Base-by-base conservation (phyloP, 306 rosid genomes). In the Hylodesmum podocarpum region DNA sequence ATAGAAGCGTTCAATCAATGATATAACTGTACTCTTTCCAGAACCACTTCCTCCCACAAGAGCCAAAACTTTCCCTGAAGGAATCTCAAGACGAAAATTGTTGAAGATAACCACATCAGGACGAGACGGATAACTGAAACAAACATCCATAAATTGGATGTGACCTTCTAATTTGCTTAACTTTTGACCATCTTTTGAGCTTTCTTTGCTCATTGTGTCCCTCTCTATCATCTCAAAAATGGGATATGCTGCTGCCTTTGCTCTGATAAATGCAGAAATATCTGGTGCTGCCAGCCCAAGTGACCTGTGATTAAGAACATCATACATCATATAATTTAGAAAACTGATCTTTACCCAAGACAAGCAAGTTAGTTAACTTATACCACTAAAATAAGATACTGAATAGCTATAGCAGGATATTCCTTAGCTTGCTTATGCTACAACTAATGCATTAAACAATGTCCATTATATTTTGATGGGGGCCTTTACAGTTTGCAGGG, bases 31-130 rank as follows among this genome's bases (percentile, higher is more conserved):
- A 87, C 98, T 94, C 76, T 94, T 94, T 27, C 98, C 97, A 2
- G 97, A 91, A 21, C 98, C 98, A 80, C 97, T 91, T 63, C 94
- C 97, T 70, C 98, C 98, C 47, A 94, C 98, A 53, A 94, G 87
- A 6, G 98, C 98, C 46, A 91, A 76, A 79, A 91, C 77, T 87
- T 91, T 91, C 13, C 96, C 97, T 0, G 92, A 75, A 76, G 94
- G 93, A 75, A 93, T 93, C 16, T 93, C 90, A 28, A 89, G 93
- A 75, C 76, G 40, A 19, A 94, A 69, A 65, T 88, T 88, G 76
- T 91, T 57, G 85, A 94, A 94, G 67, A 94, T 82, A 4, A 12
- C 31, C 11, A 87, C 97, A 61, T 91, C 90, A 15, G 81, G 81
- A 53, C 97, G 94, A 68, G 98, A 91, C 2, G 98, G 98, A 78